Percentiles rank a stretch among this genome's conserved stretches.
Evolutionary conservation across 345 rosid species (phyloP).

Genomic region (Aquilaria sinensis): DNA sequence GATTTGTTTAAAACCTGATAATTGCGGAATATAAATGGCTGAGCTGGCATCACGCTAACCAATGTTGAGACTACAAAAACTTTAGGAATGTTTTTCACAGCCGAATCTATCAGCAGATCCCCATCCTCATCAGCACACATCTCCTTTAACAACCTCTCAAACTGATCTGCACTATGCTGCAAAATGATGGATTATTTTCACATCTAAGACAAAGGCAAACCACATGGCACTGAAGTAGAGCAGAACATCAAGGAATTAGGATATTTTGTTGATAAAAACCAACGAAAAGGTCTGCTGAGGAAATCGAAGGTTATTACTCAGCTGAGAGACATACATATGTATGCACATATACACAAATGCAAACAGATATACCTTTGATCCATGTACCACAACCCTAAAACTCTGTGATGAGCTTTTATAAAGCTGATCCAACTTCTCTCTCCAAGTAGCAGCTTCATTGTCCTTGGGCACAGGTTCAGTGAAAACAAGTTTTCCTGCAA

Average conservation of each 20-base stretch:
- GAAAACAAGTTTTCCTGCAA: constrained; percentile 91
- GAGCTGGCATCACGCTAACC: constrained; percentile 93
- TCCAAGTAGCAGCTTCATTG: constrained; percentile 98
- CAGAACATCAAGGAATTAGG: neutral
- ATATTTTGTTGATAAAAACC: too few species aligned
- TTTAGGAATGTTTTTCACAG: constrained; percentile 87
- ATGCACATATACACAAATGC: constrained; percentile 8
- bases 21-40: constrained; percentile 91
- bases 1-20: constrained; percentile 61
- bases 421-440: constrained; percentile 94
- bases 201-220: constrained; percentile 15
- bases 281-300: too few species aligned
- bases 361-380: constrained; percentile 72
- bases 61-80: constrained; percentile 92
- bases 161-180: constrained; percentile 99
- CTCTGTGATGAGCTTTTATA: constrained; percentile 98
- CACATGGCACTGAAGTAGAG: neutral
- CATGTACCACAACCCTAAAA: constrained; percentile 98
- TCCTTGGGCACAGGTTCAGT: constrained; percentile 95
- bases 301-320: too few species aligned
- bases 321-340: neutral
- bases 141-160: constrained; percentile 92
- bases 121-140: constrained; percentile 99
- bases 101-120: constrained; percentile 86
- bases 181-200: constrained; percentile 34